Evolutionary conservation across 305 asterid species (phyloP).

Genomic region (Fraxinus xanthoxyloides): DNA sequence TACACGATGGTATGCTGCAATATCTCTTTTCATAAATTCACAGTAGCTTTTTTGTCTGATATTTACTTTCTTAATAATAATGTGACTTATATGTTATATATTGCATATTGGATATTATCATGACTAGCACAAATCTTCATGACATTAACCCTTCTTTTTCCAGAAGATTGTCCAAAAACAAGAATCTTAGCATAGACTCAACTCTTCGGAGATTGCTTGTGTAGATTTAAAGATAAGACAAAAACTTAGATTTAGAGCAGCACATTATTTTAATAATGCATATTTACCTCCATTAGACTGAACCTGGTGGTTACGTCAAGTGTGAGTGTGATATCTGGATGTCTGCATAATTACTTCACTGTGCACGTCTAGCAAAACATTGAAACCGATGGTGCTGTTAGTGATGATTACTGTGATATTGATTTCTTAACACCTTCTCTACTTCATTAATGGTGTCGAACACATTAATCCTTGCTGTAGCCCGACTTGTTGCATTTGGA

Average conservation of each 20-base stretch:
- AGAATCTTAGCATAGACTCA: background rate
- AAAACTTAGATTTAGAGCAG: background rate
- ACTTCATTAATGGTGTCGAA: background rate
- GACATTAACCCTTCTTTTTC: background rate
- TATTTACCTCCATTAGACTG: background rate
- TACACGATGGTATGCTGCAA: slow-evolving; percentile 43
- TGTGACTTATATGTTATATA: background rate
- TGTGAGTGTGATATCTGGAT: background rate
- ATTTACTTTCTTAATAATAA: background rate
- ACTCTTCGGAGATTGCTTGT: background rate
- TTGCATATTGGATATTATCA: background rate
- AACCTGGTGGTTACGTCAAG: background rate
- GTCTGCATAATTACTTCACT: background rate
- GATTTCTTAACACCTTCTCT: background rate
- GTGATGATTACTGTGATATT: background rate
- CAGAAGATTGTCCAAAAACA: background rate
- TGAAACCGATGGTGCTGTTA: background rate
- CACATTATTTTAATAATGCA: background rate
- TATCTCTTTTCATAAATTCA: background rate
- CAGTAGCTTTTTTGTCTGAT: background rate
- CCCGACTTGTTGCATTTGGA: background rate
- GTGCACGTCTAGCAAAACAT: background rate
- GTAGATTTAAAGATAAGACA: background rate
- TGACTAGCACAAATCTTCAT: background rate
- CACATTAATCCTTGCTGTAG: background rate